Base-by-base conservation (phyloP, 164 flowering plant species). In the Annona squamosa region DNA sequence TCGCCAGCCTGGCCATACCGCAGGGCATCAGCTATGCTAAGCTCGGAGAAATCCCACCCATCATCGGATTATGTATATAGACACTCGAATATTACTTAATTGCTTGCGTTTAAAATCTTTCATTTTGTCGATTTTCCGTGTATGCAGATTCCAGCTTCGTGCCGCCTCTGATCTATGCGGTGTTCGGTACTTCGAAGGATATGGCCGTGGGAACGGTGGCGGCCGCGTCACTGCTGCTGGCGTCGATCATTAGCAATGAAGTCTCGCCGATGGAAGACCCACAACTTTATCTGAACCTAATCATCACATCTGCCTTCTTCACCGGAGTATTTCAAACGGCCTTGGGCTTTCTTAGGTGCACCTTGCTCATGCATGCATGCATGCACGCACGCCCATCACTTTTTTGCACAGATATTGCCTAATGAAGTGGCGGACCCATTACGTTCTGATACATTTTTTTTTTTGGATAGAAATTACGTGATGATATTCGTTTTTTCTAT, bases 121-220 rank as follows among this genome's bases (percentile, higher is more conserved):
- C 3, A 63, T 0, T 18, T 19, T 26, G 66, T 63, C 16, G 48
- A 3, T 43, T 3, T 26, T 5, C 69, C 3, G 62, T 48, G 37
- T 45, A 4, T 74, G 83, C 81, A 94, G 98, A 94, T 83, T 92
- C 93, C 17, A 90, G 97, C 75, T 94, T 92, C 70, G 89, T 92
- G 3, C 98, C 98, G 4, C 94, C 98, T 0, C 65, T 94, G 3
- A 61, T 94, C 0, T 94, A 94, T 61, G 88, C 97, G 0, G 46
- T 87, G 2, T 82, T 94, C 12, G 98, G 98, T 43, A 89, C 88
- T 71, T 93, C 98, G 0, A 91, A 86, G 74, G 79, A 87, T 69
- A 63, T 93, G 0, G 97, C 97, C 0, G 88, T 94, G 10, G 97
- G 98, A 18, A 87, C 90, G 0, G 88, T 92, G 12, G 98, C 98